These are phyloP conservation scores for Russula earlei DNA, from an alignment of 768 basidiomycete genomes.

Conservation along the genomic window DNA sequence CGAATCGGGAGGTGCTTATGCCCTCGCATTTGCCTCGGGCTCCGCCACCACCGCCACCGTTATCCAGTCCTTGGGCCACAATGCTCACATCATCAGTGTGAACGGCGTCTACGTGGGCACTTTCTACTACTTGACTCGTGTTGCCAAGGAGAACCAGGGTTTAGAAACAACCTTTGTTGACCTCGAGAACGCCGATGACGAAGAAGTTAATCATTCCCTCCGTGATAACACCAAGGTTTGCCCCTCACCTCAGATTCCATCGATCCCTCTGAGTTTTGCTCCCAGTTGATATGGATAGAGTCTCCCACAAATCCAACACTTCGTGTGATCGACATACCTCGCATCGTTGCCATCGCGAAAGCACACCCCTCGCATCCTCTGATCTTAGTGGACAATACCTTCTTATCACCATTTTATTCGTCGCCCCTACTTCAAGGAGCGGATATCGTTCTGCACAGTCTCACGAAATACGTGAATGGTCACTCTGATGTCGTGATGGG, in stretches of 20 bases:
- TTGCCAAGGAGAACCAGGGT: constrained; percentile 54
- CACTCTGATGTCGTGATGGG: constrained; percentile 94
- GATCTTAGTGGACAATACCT: constrained; percentile 90
- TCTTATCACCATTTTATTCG: constrained; percentile 85
- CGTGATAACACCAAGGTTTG: constrained; percentile 72
- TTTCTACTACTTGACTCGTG: constrained; percentile 68
- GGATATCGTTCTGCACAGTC: constrained; percentile 74
- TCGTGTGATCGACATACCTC: constrained; percentile 70
- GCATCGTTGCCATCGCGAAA: constrained; percentile 56
- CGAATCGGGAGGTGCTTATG: constrained; percentile 64
- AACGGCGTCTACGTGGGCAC: constrained; percentile 96
- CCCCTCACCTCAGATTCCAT: neutral
- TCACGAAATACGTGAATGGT: constrained; percentile 90
- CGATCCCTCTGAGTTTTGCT: neutral
- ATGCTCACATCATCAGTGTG: constrained; percentile 75
- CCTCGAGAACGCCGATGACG: constrained; percentile 59
- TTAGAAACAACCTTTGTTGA: constrained; percentile 73
- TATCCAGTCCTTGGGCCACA: constrained; percentile 60
- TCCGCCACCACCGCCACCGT: constrained; percentile 81
- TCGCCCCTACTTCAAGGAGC: constrained; percentile 81
- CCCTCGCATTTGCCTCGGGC: constrained; percentile 77
- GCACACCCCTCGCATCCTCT: constrained; percentile 57
- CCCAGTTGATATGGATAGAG: constrained; percentile 88
- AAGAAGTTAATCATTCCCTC: constrained; percentile 55
- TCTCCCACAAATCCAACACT: constrained; percentile 93